Evolutionary conservation across 1,284 basidiomycete genomes (phyloP).

Genomic region (Ustilago vetiveriae): DNA sequence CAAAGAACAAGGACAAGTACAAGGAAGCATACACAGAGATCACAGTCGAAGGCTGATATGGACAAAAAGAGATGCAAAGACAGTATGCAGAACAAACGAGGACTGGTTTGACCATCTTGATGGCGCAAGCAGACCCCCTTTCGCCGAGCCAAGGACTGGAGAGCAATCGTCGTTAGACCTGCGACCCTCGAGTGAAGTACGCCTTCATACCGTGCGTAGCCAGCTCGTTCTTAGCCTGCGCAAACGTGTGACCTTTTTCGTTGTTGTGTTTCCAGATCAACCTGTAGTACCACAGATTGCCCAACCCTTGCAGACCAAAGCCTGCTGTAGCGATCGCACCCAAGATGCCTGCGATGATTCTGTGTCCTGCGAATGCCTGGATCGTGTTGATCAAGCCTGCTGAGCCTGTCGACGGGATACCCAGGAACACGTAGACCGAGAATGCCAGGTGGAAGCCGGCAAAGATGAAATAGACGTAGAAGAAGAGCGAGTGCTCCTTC

Average conservation of each 20-base stretch:
- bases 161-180: too few species aligned
- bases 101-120: too few species aligned
- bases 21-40: too few species aligned
- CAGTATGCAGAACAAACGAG: too few species aligned
- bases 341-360: constrained; percentile 69
- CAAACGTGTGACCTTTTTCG: constrained; percentile 69
- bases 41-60: too few species aligned
- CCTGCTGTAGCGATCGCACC: constrained; percentile 82
- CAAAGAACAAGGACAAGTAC: too few species aligned
- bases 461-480: constrained; percentile 72
- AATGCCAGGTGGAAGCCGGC: constrained; percentile 90
- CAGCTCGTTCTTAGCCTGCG: constrained; percentile 83
- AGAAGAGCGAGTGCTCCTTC: constrained; percentile 74
- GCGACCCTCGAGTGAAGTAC: constrained; percentile 72
- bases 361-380: constrained; percentile 68
- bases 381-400: constrained; percentile 95
- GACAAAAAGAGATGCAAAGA: too few species aligned
- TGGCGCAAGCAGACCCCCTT: too few species aligned
- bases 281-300: constrained; percentile 82
- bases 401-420: constrained; percentile 79
- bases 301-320: constrained; percentile 85
- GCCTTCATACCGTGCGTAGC: constrained; percentile 85
- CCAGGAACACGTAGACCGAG: constrained; percentile 72
- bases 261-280: constrained; percentile 84
- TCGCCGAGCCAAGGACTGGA: too few species aligned